Conservation (phyloP, 2,329 filamentous ascomycete genomes). For the Diaporthe sp. region DNA sequence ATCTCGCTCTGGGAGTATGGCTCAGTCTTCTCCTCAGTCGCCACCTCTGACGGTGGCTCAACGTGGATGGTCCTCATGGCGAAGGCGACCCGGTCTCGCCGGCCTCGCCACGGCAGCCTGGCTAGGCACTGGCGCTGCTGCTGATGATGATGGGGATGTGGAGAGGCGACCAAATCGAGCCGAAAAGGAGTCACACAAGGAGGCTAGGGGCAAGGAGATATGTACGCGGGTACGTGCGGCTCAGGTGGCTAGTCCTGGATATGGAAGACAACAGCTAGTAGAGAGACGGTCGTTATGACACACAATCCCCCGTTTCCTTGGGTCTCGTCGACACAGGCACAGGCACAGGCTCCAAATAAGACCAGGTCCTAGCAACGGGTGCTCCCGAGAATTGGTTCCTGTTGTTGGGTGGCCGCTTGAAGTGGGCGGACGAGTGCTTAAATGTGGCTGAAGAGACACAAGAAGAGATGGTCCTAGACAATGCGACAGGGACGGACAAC, state of each 20-base stretch:
- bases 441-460: not conserved
- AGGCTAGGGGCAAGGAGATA: constrained; percentile 32
- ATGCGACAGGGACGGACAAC: constrained; percentile 34
- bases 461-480: constrained; percentile 21
- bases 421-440: not conserved
- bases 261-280: not conserved
- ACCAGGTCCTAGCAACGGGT: constrained; percentile 10
- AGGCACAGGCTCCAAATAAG: constrained; percentile 10
- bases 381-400: constrained; percentile 16
- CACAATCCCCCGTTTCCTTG: not conserved
- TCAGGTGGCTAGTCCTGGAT: constrained; percentile 8
- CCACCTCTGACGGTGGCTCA: constrained; percentile 36
- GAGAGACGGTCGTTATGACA: constrained; percentile 10
- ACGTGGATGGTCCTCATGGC: constrained; percentile 59
- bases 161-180: not conserved
- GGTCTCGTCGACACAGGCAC: constrained; percentile 6
- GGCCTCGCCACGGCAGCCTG: constrained; percentile 27
- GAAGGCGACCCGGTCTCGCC: constrained; percentile 33
- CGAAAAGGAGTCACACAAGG: constrained; percentile 31
- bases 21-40: constrained; percentile 63
- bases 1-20: constrained; percentile 68
- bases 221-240: constrained; percentile 18
- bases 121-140: constrained; percentile 12
- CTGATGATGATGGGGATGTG: constrained; percentile 17
- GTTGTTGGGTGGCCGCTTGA: not conserved